These are phyloP conservation scores for Castanospermum australe DNA, from an alignment of 306 rosid species.

Conservation along the genomic window DNA sequence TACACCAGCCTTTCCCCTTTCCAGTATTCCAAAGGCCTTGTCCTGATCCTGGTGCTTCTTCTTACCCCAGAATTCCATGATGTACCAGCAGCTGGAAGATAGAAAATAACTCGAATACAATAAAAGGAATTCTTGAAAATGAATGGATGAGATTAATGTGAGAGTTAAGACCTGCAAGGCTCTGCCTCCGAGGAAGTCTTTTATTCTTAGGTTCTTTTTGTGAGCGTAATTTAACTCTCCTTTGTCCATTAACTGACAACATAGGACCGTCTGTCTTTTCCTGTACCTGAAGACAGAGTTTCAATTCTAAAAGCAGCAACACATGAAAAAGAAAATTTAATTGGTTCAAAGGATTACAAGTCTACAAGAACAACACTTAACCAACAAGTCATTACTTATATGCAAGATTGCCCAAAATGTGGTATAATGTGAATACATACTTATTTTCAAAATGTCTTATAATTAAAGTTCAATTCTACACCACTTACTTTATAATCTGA, in stretches of 20 bases:
- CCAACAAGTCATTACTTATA: background rate
- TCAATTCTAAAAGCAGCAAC: conserved; percentile 19
- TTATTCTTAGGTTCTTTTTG: conserved; percentile 20
- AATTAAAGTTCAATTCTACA: background rate
- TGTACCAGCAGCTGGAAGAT: conserved; percentile 67
- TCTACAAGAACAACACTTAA: background rate
- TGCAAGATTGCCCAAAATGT: background rate
- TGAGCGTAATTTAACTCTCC: conserved; percentile 28
- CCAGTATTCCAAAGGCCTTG: conserved; percentile 91
- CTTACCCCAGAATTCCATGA: conserved; percentile 66
- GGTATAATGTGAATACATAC: background rate
- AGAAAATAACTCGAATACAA: background rate
- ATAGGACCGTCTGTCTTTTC: conserved; percentile 16
- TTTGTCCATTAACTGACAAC: conserved; percentile 34
- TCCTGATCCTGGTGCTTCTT: conserved; percentile 77
- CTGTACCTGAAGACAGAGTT: conserved; percentile 16
- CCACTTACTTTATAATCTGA: background rate
- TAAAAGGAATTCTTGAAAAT: background rate
- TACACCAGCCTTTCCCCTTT: conserved; percentile 76
- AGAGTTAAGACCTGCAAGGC: conserved; percentile 69
- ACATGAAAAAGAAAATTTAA: background rate
- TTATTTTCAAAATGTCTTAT: background rate
- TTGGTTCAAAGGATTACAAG: background rate
- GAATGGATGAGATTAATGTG: conserved; percentile 20
- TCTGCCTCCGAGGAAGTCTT: conserved; percentile 40